A percentile compares a stretch with the other conserved stretches of the same genome.
Conservation (phyloP, 116 monocot species). For the Phalaenopsis hybrid region DNA sequence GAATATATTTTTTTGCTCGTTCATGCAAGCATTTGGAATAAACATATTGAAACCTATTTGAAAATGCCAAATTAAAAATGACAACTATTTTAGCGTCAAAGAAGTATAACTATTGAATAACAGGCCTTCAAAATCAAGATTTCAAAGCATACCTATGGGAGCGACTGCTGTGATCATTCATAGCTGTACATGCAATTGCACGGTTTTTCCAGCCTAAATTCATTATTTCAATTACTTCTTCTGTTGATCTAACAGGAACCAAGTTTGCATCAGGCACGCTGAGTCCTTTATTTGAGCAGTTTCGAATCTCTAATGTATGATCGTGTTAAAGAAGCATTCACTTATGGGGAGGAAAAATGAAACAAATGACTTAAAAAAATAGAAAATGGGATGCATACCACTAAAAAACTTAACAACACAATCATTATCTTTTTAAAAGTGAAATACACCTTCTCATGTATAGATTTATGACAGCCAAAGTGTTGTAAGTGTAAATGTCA, state of each 20-base stretch:
- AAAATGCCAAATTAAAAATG: neutral
- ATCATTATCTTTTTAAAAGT: too few relatives aligned
- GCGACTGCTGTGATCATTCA: conserved; percentile 97
- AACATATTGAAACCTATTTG: neutral
- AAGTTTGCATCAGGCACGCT: conserved; percentile 94
- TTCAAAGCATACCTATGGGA: conserved; percentile 74
- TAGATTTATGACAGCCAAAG: too few relatives aligned
- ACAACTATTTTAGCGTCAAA: neutral
- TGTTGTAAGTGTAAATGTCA: too few relatives aligned
- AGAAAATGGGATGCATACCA: neutral
- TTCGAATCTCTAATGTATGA: conserved; percentile 86
- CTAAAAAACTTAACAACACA: too few relatives aligned
- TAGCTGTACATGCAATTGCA: conserved; percentile 70
- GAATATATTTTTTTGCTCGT: neutral
- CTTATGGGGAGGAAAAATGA: neutral
- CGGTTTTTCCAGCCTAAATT: conserved; percentile 82
- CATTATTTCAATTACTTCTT: conserved; percentile 91
- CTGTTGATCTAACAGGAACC: conserved; percentile 69
- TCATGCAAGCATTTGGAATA: neutral
- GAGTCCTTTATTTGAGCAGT: conserved; percentile 78
- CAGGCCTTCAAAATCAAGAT: neutral
- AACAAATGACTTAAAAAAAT: neutral
- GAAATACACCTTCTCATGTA: too few relatives aligned
- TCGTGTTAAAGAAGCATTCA: conserved; percentile 38
- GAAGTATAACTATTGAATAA: neutral